Evolutionary conservation across 768 basidiomycete species (phyloP).

Genomic region (Serendipita indica): DNA sequence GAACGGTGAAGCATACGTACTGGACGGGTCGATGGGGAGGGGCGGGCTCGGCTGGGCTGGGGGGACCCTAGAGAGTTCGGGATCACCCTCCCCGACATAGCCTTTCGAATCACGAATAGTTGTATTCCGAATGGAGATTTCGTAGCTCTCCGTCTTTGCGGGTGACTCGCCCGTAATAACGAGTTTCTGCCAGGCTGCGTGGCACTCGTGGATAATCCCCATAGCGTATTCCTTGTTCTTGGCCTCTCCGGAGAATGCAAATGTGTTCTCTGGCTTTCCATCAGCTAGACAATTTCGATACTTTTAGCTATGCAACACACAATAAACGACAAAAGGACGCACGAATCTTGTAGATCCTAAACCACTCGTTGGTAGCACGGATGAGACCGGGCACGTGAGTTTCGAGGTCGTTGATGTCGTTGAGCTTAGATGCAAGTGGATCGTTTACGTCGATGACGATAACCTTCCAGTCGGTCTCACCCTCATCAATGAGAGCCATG

Average conservation of each 20-base stretch:
- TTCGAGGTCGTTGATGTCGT: constrained; percentile 98
- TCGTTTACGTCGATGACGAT: constrained; percentile 93
- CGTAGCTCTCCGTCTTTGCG: constrained; percentile 54
- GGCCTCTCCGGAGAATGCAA: constrained; percentile 98
- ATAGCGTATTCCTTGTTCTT: constrained; percentile 99
- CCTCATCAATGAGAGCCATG: constrained; percentile 98
- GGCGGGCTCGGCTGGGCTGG: constrained; percentile 69
- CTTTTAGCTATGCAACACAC: too few species aligned
- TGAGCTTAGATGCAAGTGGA: constrained; percentile 89
- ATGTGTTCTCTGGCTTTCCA: constrained; percentile 92
- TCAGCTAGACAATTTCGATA: constrained; percentile 32
- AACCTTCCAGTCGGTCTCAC: constrained; percentile 99
- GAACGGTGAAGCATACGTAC: constrained; percentile 33
- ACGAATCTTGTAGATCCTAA: constrained; percentile 92
- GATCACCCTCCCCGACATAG: constrained; percentile 46
- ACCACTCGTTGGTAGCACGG: constrained; percentile 98
- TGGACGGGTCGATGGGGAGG: constrained; percentile 79
- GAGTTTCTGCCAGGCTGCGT: constrained; percentile 96
- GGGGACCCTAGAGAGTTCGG: constrained; percentile 49
- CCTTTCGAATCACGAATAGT: constrained; percentile 63
- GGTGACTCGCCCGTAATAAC: constrained; percentile 53
- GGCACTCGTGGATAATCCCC: constrained; percentile 97
- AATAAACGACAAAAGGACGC: background rate
- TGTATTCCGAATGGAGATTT: constrained; percentile 73
- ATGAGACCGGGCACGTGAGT: constrained; percentile 93